Evolutionary conservation across 1,284 basidiomycete genomes (phyloP), one percentile per base, ranked within the genome.

Genomic region (Naganishia cerealis): DNA sequence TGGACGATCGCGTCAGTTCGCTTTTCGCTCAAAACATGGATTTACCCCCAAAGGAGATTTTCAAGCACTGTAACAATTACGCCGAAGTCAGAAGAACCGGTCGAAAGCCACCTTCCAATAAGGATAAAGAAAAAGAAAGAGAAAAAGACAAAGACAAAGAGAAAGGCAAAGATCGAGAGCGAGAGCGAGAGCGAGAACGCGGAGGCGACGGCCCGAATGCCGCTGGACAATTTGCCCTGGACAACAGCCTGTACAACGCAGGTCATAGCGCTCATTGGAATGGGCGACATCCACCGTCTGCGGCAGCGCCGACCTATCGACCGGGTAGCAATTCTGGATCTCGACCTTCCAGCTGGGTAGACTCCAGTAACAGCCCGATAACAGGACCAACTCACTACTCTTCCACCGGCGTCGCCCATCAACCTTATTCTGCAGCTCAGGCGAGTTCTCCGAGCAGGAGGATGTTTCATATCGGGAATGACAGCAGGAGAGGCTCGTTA

Each of bases 61-160:
- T 93, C 83, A 93, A 91, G 85, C 92, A 90, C 79, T 91, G 89
- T 73, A 90, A 91, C 70, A 88, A 87, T 42, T 93, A 91, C 75
- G 83, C 87, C 67, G 76, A 78, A 43, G 77, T 76, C 13, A 71
- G 77, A 70, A 57, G 67, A 57, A 63, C 61, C 16, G 61, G 61
- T 54, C 61, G 61, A 16, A 63, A 63, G 26, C 61, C 61, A 38
- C 61, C 61, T 54, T 54, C 61, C 8, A 54, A 39, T 36, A 63
- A 63, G 50, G 61, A 63, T 1, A 63, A 63, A 53, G 61, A 63
- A 16, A 63, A 63, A 40, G 61, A 63, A 36, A 63, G 53, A 18
- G 46, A 50, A 24, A 50, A 24, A 15, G 46, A 50, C n/a, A 61
- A 61, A 43, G 59, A 62, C 13, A 62, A 53, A 62, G 59, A 62